phyloP scores from a whole-genome alignment of 2,329 filamentous ascomycete genomes.

The Claviceps arundinis region DNA sequence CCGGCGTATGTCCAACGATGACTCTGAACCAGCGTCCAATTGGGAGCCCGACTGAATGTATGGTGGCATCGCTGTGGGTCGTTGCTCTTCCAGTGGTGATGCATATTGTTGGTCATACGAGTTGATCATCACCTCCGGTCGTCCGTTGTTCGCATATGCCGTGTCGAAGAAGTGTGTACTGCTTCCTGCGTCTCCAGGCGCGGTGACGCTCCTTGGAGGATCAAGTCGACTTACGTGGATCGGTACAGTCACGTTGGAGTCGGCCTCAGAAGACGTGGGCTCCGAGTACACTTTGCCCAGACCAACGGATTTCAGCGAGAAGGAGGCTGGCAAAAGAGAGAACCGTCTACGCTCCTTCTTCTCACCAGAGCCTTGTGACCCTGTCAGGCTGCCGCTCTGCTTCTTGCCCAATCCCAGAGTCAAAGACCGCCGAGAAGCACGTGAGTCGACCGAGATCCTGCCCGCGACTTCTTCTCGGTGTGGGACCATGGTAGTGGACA shows the following conservation, averaged over 20 bases:
- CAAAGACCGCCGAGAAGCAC: slow-evolving; percentile 53
- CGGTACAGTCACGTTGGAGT: slow-evolving; percentile 39
- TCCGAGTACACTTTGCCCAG: slow-evolving; percentile 37
- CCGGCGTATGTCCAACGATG: slow-evolving; percentile 36
- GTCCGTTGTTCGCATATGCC: slow-evolving; percentile 23
- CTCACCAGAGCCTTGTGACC: slow-evolving; percentile 43
- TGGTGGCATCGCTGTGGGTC: slow-evolving; percentile 30
- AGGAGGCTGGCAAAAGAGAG: slow-evolving; percentile 52
- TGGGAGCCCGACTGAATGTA: slow-evolving; percentile 32
- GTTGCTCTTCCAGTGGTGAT: slow-evolving; percentile 24
- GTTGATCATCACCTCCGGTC: slow-evolving; percentile 17
- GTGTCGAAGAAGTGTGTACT: slow-evolving; percentile 28
- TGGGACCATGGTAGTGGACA: slow-evolving; percentile 55
- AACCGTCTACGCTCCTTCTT: slow-evolving; percentile 51
- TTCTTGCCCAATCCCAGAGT: slow-evolving; percentile 58
- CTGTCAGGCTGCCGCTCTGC: slow-evolving; percentile 50
- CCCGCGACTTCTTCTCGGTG: slow-evolving; percentile 37
- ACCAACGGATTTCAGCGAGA: slow-evolving; percentile 52
- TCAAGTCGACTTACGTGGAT: slow-evolving; percentile 31
- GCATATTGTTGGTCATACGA: slow-evolving; percentile 29
- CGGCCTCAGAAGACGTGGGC: slow-evolving; percentile 27
- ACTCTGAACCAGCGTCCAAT: slow-evolving; percentile 39
- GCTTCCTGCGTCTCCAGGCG: slow-evolving; percentile 21
- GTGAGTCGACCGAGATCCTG: slow-evolving; percentile 58
- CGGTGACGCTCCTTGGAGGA: slow-evolving; percentile 19